Evolutionary conservation across 2,329 filamentous ascomycete species (phyloP).

Genomic region (Didymella lethalis): DNA sequence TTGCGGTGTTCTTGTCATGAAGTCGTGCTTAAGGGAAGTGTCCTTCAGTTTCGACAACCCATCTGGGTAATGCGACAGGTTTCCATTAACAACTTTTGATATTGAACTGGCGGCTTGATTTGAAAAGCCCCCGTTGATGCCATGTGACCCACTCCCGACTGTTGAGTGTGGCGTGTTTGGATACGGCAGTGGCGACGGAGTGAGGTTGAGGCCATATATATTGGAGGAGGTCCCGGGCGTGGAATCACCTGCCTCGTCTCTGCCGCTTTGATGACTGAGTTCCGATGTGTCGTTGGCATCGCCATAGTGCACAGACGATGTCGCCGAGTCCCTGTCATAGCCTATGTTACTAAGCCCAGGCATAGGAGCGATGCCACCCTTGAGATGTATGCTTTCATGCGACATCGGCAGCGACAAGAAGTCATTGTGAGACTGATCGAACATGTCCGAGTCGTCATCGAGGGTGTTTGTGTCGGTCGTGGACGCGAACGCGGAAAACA

Average conservation of each 20-base stretch:
- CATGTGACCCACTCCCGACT: constrained; percentile 24
- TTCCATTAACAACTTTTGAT: constrained; percentile 23
- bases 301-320: constrained; percentile 52
- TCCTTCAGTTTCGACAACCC: constrained; percentile 24
- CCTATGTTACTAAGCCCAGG: constrained; percentile 47
- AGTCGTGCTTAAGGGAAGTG: constrained; percentile 20
- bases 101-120: constrained; percentile 24
- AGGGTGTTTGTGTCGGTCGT: constrained; percentile 45
- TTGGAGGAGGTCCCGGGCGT: constrained; percentile 41
- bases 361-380: constrained; percentile 42
- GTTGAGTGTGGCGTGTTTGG: constrained; percentile 37
- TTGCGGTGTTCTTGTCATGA: constrained; percentile 36
- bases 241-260: constrained; percentile 44
- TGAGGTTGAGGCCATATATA: constrained; percentile 39
- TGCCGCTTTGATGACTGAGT: constrained; percentile 39
- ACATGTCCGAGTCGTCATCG: constrained; percentile 48
- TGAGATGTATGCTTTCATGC: constrained; percentile 46
- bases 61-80: constrained; percentile 18
- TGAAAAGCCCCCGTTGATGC: constrained; percentile 14
- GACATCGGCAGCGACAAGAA: constrained; percentile 45
- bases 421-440: constrained; percentile 43
- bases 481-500: constrained; percentile 48
- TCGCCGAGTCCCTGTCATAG: constrained; percentile 50
- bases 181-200: constrained; percentile 41
- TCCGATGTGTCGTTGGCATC: constrained; percentile 50